Evolutionary conservation across 2,329 filamentous ascomycete genomes (phyloP).

Genomic region (Hymenoscyphus fraxineus): DNA sequence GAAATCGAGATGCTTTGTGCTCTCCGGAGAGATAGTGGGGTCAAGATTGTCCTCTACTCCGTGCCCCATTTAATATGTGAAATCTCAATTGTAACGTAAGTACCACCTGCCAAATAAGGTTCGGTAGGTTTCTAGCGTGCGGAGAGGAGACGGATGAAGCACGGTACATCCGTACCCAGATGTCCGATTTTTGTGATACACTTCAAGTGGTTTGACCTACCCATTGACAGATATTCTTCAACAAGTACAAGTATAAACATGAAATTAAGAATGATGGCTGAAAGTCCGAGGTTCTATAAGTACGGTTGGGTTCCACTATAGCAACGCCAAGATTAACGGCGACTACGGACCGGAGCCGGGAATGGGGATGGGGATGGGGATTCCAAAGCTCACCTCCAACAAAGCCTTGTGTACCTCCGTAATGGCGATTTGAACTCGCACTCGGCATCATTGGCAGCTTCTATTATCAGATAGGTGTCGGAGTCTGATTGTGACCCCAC

Average conservation of each 20-base stretch:
- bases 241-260: too few relatives aligned
- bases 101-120: neutral
- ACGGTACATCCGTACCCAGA: too few relatives aligned
- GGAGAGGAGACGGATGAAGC: neutral
- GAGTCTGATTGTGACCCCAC: neutral
- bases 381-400: neutral
- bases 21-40: neutral
- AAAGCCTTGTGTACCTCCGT: neutral
- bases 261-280: too few relatives aligned
- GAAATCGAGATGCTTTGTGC: neutral
- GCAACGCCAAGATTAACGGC: too few relatives aligned
- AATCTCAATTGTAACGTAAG: neutral
- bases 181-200: too few relatives aligned
- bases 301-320: too few relatives aligned
- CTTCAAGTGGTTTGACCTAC: neutral
- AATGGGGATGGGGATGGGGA: too few relatives aligned
- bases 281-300: too few relatives aligned
- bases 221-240: neutral
- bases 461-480: neutral
- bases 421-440: neutral
- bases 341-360: too few relatives aligned
- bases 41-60: neutral
- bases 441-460: neutral
- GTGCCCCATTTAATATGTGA: neutral
- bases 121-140: neutral